Base-by-base conservation (phyloP, 148 eudicot species). In the Mesembryanthemum crystallinum region DNA sequence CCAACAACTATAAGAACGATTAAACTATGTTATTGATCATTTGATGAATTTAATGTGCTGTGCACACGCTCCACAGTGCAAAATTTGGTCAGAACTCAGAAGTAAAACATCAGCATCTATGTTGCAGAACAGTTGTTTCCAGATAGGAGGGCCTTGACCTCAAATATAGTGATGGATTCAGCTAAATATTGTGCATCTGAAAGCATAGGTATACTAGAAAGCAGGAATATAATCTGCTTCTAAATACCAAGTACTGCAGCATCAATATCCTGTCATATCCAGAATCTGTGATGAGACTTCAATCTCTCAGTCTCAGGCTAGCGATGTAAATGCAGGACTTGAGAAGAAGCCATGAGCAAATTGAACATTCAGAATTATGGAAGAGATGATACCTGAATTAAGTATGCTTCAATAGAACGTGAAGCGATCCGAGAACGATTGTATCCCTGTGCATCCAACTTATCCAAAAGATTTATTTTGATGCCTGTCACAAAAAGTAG, bases 341-440 rank as follows among this genome's bases (percentile, higher is more conserved):
- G 5, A 18, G 17, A 9, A 58, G 39, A 64, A 25, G 62, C 51
- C 51, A 64, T 55, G 71, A 66, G 33, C 33, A 47, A 59, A 28
- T 21, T 13, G 25, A 74, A 62, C 18, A 8, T 49, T 75, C 32
- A 52, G 32, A 55, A 11, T 42, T 20, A 54, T 58, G 14, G 68
- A 52, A 42, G 74, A 70, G 9, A 49, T 59, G 57, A 21, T 77
- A 92, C 99, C 97, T 96, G 99, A 83, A 96, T 88, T 68, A 96
- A 85, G 86, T 96, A 96, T 73, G 91, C 92, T 84, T 96, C 99
- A 78, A 89, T 92, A 81, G 97, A 81, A 77, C 88, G 98, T 23
- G 99, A 87, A 45, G 99, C 88, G 66, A 96, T 86, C 55, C 76
- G 88, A 73, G 99, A 83, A 78, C 99, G 92, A 78, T 77, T 86